These are phyloP conservation scores for Gyrodon lividus DNA, from an alignment of 768 basidiomycete species.

Conservation along the genomic window DNA sequence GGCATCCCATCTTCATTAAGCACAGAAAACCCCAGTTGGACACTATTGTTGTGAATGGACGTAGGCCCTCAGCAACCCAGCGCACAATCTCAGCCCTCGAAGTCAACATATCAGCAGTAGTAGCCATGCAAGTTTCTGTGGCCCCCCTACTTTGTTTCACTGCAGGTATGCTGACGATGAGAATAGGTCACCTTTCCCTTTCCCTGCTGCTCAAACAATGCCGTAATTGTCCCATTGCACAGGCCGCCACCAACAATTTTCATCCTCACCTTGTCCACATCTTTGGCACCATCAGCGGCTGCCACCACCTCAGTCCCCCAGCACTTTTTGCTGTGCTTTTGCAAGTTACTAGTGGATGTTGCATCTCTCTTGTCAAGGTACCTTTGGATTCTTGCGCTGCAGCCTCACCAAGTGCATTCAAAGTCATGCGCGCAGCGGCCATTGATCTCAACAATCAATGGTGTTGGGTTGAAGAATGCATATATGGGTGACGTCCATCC, in stretches of 20 bases:
- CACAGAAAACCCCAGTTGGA: slow-evolving; percentile 32
- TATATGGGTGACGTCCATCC: slow-evolving; percentile 30
- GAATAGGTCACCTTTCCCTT: slow-evolving; percentile 35
- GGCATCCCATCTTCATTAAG: slow-evolving; percentile 12
- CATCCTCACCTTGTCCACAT: not conserved
- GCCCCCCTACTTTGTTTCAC: slow-evolving; percentile 16
- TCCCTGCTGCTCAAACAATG: slow-evolving; percentile 25
- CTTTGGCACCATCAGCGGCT: not conserved
- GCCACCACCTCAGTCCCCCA: slow-evolving; percentile 25
- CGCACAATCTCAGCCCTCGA: slow-evolving; percentile 31
- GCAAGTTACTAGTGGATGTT: slow-evolving; percentile 29
- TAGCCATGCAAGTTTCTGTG: too few species aligned
- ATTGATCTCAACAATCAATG: slow-evolving; percentile 15
- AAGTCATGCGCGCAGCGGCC: slow-evolving; percentile 23
- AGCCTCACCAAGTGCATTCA: slow-evolving; percentile 19
- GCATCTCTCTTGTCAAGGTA: slow-evolving; percentile 27
- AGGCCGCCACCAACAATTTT: not conserved
- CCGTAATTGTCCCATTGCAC: slow-evolving; percentile 17
- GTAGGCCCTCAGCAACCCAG: slow-evolving; percentile 35
- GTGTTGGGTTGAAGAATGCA: slow-evolving; percentile 23
- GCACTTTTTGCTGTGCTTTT: slow-evolving; percentile 29
- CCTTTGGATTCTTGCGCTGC: slow-evolving; percentile 10
- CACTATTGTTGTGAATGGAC: slow-evolving; percentile 35
- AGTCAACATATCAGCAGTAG: too few species aligned
- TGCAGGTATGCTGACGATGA: slow-evolving; percentile 20